Evolutionary conservation across 2,329 filamentous ascomycete species (phyloP).

Genomic region (Cordyceps cicadae): DNA sequence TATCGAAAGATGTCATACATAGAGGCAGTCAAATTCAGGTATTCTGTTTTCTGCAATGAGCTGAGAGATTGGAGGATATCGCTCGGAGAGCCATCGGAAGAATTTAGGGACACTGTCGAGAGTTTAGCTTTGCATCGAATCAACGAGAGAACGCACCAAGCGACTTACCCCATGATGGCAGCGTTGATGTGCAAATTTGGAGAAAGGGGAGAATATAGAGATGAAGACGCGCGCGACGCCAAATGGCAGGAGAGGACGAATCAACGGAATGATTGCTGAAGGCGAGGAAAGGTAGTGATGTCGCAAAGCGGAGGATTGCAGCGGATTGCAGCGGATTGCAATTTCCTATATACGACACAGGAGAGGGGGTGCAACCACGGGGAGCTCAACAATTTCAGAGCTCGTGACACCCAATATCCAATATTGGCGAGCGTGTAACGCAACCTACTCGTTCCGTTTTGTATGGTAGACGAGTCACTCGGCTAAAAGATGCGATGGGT

Average conservation of each 20-base stretch:
- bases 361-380: not conserved
- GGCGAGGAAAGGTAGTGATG: not conserved
- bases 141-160: not conserved
- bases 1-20: slow-evolving; percentile 43
- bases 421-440: not conserved
- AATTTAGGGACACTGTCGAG: slow-evolving; percentile 66
- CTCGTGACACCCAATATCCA: not conserved
- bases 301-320: not conserved
- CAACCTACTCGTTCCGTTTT: not conserved
- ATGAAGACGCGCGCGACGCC: not conserved
- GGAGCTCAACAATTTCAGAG: not conserved
- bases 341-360: not conserved
- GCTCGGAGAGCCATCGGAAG: slow-evolving; percentile 98
- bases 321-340: not conserved
- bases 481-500: not conserved
- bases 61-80: slow-evolving; percentile 97
- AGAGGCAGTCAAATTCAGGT: slow-evolving; percentile 96
- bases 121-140: not conserved
- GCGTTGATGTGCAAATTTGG: not conserved
- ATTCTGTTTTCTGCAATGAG: slow-evolving; percentile 98
- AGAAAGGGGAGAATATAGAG: not conserved
- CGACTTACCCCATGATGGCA: slow-evolving; percentile 9
- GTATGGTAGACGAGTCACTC: slow-evolving; percentile 1
- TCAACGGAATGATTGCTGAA: not conserved
- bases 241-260: not conserved